Evolutionary conservation across 306 rosid species (phyloP), one percentile per base, ranked within the genome.

Genomic region (Cucurbita argyrosperma): DNA sequence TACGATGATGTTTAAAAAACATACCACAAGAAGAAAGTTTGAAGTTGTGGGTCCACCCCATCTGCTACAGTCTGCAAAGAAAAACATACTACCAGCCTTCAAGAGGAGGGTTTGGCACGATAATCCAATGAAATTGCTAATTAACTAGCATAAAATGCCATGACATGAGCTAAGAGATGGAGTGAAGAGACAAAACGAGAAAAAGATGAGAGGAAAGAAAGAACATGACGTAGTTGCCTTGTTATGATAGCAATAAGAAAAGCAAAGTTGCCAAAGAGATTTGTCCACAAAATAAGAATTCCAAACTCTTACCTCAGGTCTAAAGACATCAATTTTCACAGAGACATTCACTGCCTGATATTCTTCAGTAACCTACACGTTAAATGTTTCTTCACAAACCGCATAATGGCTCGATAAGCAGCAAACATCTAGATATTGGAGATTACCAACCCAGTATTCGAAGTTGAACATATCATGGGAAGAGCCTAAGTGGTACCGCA

Each of bases 401-500:
- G 18, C 74, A 79, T 74, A 84, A 83, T 15, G 46, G 74, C 82
- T 67, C 43, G 62, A 78, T 69, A 77, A 74, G 68, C 54, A 82
- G 76, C 51, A 71, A 79, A 65, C 75, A 56, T 83, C 71, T 70
- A 78, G 40, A 76, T 37, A 79, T 62, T 62, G 65, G 71, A 23
- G 82, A 78, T 75, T 77, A 77, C 97, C 35, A 77, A 94, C 99
- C 99, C 99, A 94, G 77, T 88, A 94, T 72, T 89, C 99, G 71
- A 89, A 94, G 88, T 91, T 89, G 97, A 94, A 94, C 52, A 94
- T 85, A 85, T 90, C 99, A 82, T 94, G 99, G 2, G 99, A 91
- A 72, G 95, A 82, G 70, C 86, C 83, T 76, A 94, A 86, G 87
- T 94, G 99, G 81, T 78, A 87, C 61, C 97, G 96, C 87, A 94